phyloP scores from a whole-genome alignment of 192 early-diverging fungal genomes.

The Gorgonomyces haynaldii region DNA sequence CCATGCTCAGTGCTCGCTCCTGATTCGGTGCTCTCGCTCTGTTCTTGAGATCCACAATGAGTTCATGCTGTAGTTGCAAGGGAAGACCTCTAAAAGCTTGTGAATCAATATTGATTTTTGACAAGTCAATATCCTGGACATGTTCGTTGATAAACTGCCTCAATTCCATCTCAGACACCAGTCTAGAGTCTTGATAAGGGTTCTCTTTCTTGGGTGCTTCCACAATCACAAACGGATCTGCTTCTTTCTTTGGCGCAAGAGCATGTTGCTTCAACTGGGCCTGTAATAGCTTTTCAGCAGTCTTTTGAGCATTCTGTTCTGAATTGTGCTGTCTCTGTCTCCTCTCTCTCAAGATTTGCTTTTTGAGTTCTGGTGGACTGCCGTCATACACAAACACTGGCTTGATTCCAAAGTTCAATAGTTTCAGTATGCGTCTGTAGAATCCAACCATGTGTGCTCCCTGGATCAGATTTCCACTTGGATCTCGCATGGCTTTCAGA shows the following conservation, averaged over 20 bases:
- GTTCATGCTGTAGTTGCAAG: conserved; percentile 78
- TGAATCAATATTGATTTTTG: conserved; percentile 62
- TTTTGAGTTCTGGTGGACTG: conserved; percentile 73
- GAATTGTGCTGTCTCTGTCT: conserved; percentile 33
- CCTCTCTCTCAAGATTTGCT: conserved; percentile 46
- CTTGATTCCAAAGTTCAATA: conserved; percentile 75
- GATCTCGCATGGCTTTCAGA: conserved; percentile 82
- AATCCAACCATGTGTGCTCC: conserved; percentile 88
- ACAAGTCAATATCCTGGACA: conserved; percentile 12
- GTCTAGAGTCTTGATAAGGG: conserved; percentile 27
- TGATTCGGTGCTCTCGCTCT: conserved; percentile 69
- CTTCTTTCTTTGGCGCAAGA: conserved; percentile 29
- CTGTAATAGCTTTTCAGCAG: conserved; percentile 73
- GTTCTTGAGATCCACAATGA: conserved; percentile 77
- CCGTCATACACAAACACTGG: conserved; percentile 99
- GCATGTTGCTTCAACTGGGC: conserved; percentile 66
- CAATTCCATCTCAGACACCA: conserved; percentile 48
- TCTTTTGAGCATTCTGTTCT: conserved; percentile 46
- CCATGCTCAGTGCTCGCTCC: conserved; percentile 61
- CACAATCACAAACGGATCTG: conserved; percentile 49
- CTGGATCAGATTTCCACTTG: conserved; percentile 65
- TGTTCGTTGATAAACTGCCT: conserved; percentile 26
- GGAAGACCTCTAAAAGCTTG: conserved; percentile 57
- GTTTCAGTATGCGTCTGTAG: conserved; percentile 86
- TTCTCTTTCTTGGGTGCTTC: conserved; percentile 20